Conservation (phyloP, 768 basidiomycete species). For the Gymnopilus dilepis region DNA sequence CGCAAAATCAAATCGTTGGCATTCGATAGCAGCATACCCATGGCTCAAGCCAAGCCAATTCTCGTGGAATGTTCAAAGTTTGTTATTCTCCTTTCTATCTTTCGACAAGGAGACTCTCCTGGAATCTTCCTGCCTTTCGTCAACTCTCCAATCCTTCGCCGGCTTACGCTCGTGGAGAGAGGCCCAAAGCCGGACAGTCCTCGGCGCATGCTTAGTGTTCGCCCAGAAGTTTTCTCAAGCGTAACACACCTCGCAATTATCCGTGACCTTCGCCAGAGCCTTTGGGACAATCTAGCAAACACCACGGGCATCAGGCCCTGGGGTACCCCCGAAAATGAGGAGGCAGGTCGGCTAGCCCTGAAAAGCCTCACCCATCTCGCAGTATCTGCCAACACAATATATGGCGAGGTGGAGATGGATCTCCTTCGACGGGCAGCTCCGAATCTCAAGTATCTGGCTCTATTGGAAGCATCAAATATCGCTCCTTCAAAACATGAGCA, state of each 20-base stretch:
- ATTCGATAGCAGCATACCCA: slow-evolving; percentile 10
- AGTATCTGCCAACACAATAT: background rate
- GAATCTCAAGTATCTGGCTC: slow-evolving; percentile 12
- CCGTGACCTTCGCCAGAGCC: background rate
- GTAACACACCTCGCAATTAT: slow-evolving; percentile 34
- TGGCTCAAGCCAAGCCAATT: slow-evolving; percentile 11
- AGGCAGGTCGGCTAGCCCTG: background rate
- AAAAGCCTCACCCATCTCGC: slow-evolving; percentile 17
- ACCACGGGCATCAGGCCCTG: background rate
- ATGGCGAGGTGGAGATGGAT: background rate
- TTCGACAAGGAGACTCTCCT: background rate
- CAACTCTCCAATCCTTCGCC: background rate
- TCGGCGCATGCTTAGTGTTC: slow-evolving; percentile 23
- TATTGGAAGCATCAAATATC: background rate
- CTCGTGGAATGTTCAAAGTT: slow-evolving; percentile 8
- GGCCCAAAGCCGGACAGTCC: background rate
- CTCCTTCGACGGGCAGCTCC: background rate
- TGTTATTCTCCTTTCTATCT: slow-evolving; percentile 6
- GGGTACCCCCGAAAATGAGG: background rate
- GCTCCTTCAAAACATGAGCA: background rate
- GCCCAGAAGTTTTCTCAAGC: slow-evolving; percentile 23
- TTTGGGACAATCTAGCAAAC: background rate
- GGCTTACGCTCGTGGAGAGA: background rate
- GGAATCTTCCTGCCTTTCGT: background rate
- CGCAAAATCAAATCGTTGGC: slow-evolving; percentile 13